A percentile compares a stretch with the other conserved stretches of the same genome.
Evolutionary conservation across 495 filamentous ascomycete species (phyloP).

Genomic region (Hypoxylon rickii): DNA sequence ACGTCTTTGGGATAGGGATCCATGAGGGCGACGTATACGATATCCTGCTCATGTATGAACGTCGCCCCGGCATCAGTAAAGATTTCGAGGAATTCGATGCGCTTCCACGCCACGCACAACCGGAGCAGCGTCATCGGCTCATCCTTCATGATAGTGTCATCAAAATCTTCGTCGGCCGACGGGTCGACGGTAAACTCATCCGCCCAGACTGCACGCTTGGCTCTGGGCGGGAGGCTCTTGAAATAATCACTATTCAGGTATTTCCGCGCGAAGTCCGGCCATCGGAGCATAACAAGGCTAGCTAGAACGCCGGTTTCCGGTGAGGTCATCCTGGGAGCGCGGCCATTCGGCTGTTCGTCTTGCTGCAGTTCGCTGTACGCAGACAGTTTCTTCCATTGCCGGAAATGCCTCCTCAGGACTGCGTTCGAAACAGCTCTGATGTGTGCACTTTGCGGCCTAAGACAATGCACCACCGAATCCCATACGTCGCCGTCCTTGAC

Average conservation of each 20-base stretch:
- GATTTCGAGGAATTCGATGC: constrained; percentile 16
- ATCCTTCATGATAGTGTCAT: background rate
- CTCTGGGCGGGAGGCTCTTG: constrained; percentile 2
- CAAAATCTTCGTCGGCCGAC: background rate
- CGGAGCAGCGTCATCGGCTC: constrained; percentile 20
- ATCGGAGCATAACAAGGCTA: constrained; percentile 18
- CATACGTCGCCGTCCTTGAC: constrained; percentile 2
- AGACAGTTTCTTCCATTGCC: constrained; percentile 16
- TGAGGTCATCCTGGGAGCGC: background rate
- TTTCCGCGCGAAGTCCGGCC: constrained; percentile 29
- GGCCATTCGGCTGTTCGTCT: background rate
- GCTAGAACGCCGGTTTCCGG: constrained; percentile 15
- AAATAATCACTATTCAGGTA: constrained; percentile 9
- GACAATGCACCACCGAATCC: constrained; percentile 16
- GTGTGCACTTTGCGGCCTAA: constrained; percentile 3
- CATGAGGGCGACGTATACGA: constrained; percentile 15
- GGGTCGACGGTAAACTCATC: constrained; percentile 15
- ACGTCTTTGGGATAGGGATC: constrained; percentile 2
- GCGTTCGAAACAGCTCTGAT: background rate
- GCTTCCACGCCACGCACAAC: constrained; percentile 22
- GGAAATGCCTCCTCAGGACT: background rate
- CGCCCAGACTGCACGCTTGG: constrained; percentile 21
- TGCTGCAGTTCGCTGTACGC: background rate
- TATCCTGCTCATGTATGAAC: constrained; percentile 14
- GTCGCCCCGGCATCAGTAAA: constrained; percentile 21